Percentiles rank a stretch among this genome's conserved stretches.
Evolutionary conservation across 1,284 basidiomycete species (phyloP).

Genomic region (Lentinula novae-zelandiae): DNA sequence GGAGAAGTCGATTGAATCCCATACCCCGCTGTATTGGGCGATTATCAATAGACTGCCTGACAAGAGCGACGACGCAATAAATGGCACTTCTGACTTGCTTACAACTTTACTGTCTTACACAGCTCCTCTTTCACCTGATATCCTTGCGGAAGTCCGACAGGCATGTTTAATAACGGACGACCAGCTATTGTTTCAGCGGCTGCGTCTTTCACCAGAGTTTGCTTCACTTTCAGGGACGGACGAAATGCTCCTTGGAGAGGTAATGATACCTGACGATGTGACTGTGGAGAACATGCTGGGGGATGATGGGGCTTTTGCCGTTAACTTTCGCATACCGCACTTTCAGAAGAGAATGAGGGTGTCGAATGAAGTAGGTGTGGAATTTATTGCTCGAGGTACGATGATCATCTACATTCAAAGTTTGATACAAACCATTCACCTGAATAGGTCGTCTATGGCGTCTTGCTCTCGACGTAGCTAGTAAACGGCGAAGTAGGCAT

Average conservation of each 20-base stretch:
- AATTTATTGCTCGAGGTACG: constrained; percentile 70
- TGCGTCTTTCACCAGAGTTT: constrained; percentile 47
- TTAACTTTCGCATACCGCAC: constrained; percentile 46
- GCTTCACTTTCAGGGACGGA: constrained; percentile 49
- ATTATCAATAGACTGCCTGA: constrained; percentile 51
- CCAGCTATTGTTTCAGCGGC: constrained; percentile 57
- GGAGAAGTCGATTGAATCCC: constrained; percentile 58
- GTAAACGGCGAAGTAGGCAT: constrained; percentile 17
- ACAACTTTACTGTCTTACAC: constrained; percentile 50
- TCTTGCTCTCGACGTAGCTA: constrained; percentile 46
- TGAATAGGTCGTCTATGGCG: constrained; percentile 59
- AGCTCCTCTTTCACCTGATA: constrained; percentile 44
- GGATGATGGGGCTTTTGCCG: constrained; percentile 53
- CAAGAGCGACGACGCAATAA: constrained; percentile 11
- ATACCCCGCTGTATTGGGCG: constrained; percentile 67
- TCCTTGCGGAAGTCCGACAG: constrained; percentile 54
- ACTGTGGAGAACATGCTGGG: constrained; percentile 43
- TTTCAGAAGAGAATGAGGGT: constrained; percentile 75
- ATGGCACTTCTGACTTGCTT: constrained; percentile 40
- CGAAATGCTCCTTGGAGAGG: constrained; percentile 52
- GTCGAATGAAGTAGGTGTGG: constrained; percentile 45
- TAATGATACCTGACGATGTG: constrained; percentile 49
- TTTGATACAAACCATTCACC: background rate
- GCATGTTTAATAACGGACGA: constrained; percentile 64
- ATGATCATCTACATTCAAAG: constrained; percentile 3